These are phyloP conservation scores for Geoglossum cookeanum DNA, from an alignment of 2,329 filamentous ascomycete species.

Conservation along the genomic window DNA sequence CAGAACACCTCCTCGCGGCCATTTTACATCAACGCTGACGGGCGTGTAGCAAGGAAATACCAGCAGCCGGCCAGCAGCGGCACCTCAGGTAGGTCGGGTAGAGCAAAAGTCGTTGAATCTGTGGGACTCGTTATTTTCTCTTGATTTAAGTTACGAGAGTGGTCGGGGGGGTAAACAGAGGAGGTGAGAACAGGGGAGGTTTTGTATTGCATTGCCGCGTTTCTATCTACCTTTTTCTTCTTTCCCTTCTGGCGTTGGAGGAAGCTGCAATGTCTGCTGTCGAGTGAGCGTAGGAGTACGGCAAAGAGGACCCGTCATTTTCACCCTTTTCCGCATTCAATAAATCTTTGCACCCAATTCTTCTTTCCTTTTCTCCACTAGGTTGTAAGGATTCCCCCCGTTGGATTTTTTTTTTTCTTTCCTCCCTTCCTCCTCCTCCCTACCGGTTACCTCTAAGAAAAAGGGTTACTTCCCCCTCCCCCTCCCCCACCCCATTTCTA, in stretches of 20 bases:
- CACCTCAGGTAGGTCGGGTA: constrained; percentile 9
- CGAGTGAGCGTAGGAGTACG: not conserved
- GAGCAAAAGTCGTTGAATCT: constrained; percentile 23
- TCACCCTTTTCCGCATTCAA: too few relatives aligned
- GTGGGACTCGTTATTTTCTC: constrained; percentile 43
- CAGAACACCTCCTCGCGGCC: constrained; percentile 2
- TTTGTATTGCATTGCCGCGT: not conserved
- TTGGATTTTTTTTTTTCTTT: too few relatives aligned
- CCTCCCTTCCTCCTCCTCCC: too few relatives aligned
- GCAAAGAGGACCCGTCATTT: not conserved
- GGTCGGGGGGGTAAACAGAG: constrained; percentile 6
- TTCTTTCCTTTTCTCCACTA: too few relatives aligned
- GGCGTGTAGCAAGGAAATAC: constrained; percentile 1
- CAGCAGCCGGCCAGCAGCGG: not conserved
- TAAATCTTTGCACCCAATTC: too few relatives aligned
- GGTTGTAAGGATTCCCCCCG: too few relatives aligned
- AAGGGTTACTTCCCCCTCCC: too few relatives aligned
- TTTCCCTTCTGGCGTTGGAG: not conserved
- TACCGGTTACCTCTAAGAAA: too few relatives aligned
- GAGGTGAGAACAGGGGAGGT: not conserved
- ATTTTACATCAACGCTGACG: constrained; percentile 1
- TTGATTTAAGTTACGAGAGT: constrained; percentile 38
- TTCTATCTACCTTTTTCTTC: not conserved
- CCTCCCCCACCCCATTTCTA: too few relatives aligned
- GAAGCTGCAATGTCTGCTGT: not conserved